Evolutionary conservation across 306 rosid species (phyloP).

Genomic region (Quercus aquifolioides): DNA sequence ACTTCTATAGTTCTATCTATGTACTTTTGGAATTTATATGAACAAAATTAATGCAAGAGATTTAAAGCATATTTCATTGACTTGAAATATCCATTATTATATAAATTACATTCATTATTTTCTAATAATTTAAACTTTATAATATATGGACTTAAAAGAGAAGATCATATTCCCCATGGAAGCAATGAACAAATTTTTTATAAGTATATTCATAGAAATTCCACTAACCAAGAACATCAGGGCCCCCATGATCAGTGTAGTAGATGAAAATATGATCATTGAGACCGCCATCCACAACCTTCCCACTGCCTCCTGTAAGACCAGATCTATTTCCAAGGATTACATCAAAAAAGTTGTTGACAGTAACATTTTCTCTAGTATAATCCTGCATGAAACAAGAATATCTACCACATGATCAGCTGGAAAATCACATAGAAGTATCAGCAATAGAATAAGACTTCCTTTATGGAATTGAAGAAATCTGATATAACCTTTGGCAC

Average conservation of each 20-base stretch:
- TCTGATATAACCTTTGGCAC: constrained; percentile 72
- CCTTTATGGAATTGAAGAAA: neutral
- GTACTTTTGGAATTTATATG: too few species aligned
- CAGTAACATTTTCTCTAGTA: constrained; percentile 69
- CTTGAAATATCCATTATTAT: too few species aligned
- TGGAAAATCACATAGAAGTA: neutral
- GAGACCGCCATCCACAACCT: constrained; percentile 91
- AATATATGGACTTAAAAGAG: neutral
- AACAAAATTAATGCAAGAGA: too few species aligned
- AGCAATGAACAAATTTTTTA: neutral
- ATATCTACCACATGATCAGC: constrained; percentile 8
- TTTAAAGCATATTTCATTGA: too few species aligned
- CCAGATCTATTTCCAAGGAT: constrained; percentile 83
- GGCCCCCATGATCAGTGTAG: constrained; percentile 93
- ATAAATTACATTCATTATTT: too few species aligned
- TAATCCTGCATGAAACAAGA: constrained; percentile 59
- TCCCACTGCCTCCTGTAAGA: constrained; percentile 84
- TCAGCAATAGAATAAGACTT: neutral
- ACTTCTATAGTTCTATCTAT: neutral
- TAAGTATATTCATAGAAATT: neutral
- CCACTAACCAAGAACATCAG: constrained; percentile 88
- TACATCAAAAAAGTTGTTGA: constrained; percentile 63
- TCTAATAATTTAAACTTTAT: too few species aligned
- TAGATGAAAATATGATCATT: constrained; percentile 81
- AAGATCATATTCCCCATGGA: neutral